phyloP scores from a whole-genome alignment of 371 early-diverging fungal species.

The Phascolomyces articulosus region DNA sequence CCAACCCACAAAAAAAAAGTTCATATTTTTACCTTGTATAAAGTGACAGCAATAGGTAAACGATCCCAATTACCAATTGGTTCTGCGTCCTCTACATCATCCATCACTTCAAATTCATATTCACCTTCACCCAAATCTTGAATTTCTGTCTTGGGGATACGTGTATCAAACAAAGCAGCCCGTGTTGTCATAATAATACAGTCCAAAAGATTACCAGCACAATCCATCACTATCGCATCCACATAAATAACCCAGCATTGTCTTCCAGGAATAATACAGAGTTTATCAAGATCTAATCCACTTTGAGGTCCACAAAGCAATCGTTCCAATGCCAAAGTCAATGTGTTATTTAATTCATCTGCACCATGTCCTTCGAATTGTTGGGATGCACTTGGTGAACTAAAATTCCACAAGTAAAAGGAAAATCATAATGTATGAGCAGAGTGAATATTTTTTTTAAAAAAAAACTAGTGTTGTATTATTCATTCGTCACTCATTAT shows the following conservation, averaged over 20 bases:
- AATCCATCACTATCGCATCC: constrained; percentile 92
- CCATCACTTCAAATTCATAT: constrained; percentile 87
- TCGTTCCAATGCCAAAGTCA: constrained; percentile 81
- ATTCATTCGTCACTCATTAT: too few relatives aligned
- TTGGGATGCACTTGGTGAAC: constrained; percentile 81
- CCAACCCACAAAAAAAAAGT: too few relatives aligned
- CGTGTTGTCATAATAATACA: constrained; percentile 81
- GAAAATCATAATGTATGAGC: too few relatives aligned
- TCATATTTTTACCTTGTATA: constrained; percentile 67
- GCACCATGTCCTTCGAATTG: constrained; percentile 81
- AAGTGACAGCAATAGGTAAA: constrained; percentile 82
- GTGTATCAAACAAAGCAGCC: constrained; percentile 85
- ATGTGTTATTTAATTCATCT: constrained; percentile 82
- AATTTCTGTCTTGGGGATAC: constrained; percentile 81
- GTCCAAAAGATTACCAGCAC: constrained; percentile 88
- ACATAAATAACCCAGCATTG: constrained; percentile 91
- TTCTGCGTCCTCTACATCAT: constrained; percentile 84
- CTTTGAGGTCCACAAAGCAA: constrained; percentile 79
- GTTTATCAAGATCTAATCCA: constrained; percentile 81
- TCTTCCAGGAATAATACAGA: constrained; percentile 89
- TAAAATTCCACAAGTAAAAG: constrained; percentile 16
- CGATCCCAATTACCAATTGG: constrained; percentile 74
- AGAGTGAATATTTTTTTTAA: too few relatives aligned
- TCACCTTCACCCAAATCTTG: constrained; percentile 74
- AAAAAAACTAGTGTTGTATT: not conserved